These are phyloP conservation scores for Graphilbum ipis-grandicollis DNA, from an alignment of 2,329 filamentous ascomycete species.

Conservation along the genomic window DNA sequence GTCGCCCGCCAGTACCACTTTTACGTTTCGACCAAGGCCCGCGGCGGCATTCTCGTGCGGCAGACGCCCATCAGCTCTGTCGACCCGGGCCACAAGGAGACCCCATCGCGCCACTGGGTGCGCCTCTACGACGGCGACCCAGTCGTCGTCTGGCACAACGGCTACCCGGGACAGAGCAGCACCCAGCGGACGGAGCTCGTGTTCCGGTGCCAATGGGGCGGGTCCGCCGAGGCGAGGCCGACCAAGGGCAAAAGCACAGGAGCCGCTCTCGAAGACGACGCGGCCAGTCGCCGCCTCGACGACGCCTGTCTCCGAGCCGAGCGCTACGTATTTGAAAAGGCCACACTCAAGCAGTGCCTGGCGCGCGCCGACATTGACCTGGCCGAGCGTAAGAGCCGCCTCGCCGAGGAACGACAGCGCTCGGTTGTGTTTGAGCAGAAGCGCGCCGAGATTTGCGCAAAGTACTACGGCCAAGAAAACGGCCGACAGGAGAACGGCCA, in stretches of 20 bases:
- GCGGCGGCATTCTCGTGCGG: conserved; percentile 62
- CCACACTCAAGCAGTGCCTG: conserved; percentile 22
- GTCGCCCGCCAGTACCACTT: conserved; percentile 42
- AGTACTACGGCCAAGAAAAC: neutral
- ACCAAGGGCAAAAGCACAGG: too few species aligned
- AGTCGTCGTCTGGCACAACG: conserved; percentile 50
- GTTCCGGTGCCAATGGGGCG: conserved; percentile 40
- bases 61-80: conserved; percentile 43
- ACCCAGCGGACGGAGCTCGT: conserved; percentile 21
- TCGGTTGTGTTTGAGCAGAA: conserved; percentile 31
- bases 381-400: conserved; percentile 20
- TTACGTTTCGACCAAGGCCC: conserved; percentile 65
- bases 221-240: conserved; percentile 30
- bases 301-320: conserved; percentile 27
- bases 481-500: too few species aligned
- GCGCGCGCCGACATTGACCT: conserved; percentile 27
- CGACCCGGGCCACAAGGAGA: conserved; percentile 32
- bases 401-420: conserved; percentile 29
- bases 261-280: conserved; percentile 22
- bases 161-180: too few species aligned
- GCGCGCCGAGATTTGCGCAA: conserved; percentile 24
- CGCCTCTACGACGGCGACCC: conserved; percentile 61
- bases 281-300: conserved; percentile 28
- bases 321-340: conserved; percentile 21
- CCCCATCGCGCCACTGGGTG: conserved; percentile 44